A percentile compares a stretch with the other conserved stretches of the same genome.
Conservation (phyloP, 805 yeast genomes). For the Candida ortonii region DNA sequence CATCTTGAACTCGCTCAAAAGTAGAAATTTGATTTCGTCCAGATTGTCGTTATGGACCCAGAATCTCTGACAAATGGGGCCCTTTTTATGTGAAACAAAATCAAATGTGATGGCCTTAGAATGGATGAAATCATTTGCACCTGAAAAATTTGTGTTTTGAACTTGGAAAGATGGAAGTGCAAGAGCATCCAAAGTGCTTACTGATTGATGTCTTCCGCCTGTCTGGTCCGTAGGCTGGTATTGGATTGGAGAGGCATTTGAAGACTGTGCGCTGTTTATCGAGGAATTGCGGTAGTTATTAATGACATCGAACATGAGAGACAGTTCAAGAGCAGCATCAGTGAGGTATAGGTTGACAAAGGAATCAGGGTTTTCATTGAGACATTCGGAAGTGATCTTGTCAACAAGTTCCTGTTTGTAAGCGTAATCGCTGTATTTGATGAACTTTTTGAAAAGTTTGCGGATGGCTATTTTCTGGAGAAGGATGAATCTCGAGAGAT, state of each 20-base stretch:
- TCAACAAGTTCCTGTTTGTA: slow-evolving; percentile 33
- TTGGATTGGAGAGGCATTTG: background rate
- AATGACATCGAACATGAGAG: slow-evolving; percentile 51
- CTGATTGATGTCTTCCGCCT: too few species aligned
- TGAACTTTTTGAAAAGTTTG: slow-evolving; percentile 70
- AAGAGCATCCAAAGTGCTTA: too few species aligned
- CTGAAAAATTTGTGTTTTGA: slow-evolving; percentile 1
- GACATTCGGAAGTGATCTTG: slow-evolving; percentile 29
- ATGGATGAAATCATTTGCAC: slow-evolving; percentile 12
- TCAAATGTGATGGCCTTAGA: slow-evolving; percentile 36
- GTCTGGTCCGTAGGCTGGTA: too few species aligned
- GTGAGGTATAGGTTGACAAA: slow-evolving; percentile 62
- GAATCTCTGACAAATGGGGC: slow-evolving; percentile 37
- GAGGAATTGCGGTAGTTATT: slow-evolving; percentile 21
- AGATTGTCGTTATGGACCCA: slow-evolving; percentile 62
- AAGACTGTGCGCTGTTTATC: background rate
- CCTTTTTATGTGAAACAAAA: slow-evolving; percentile 33
- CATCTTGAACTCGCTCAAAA: slow-evolving; percentile 42
- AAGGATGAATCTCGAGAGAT: slow-evolving; percentile 65
- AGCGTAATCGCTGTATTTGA: slow-evolving; percentile 40
- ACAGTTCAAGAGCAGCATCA: slow-evolving; percentile 57
- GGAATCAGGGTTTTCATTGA: slow-evolving; percentile 44
- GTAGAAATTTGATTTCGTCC: slow-evolving; percentile 48
- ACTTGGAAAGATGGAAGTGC: too few species aligned
- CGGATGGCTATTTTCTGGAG: slow-evolving; percentile 72